Evolutionary conservation across 2,329 filamentous ascomycete species (phyloP).

Genomic region (Nakataea oryzae): DNA sequence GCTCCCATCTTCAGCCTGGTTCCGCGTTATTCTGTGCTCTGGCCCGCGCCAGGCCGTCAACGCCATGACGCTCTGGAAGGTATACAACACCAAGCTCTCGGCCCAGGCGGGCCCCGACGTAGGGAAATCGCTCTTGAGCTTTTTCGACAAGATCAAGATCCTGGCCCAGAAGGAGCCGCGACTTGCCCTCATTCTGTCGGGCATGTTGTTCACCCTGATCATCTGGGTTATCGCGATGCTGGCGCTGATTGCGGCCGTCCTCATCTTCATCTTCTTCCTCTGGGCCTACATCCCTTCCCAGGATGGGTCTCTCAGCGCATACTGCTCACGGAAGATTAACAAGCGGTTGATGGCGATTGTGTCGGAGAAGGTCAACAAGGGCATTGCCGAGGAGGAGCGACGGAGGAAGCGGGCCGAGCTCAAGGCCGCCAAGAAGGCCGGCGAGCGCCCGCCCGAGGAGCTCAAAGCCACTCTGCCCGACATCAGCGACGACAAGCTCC

Average conservation of each 20-base stretch:
- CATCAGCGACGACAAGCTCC: slow-evolving; percentile 39
- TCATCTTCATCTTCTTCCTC: slow-evolving; percentile 81
- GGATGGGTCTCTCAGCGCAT: slow-evolving; percentile 72
- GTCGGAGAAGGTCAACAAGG: slow-evolving; percentile 76
- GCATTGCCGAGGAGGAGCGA: slow-evolving; percentile 66
- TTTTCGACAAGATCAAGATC: slow-evolving; percentile 71
- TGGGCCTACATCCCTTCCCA: slow-evolving; percentile 81
- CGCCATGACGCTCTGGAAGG: slow-evolving; percentile 75
- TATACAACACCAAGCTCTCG: slow-evolving; percentile 67
- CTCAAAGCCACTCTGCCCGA: slow-evolving; percentile 58
- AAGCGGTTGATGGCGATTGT: slow-evolving; percentile 77
- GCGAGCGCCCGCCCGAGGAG: slow-evolving; percentile 37
- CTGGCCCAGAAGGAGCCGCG: slow-evolving; percentile 65
- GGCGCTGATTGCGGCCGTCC: slow-evolving; percentile 59
- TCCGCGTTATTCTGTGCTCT: slow-evolving; percentile 82
- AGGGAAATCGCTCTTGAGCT: slow-evolving; percentile 56
- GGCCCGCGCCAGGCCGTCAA: slow-evolving; percentile 90
- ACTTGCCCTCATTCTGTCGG: slow-evolving; percentile 73
- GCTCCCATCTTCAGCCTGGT: slow-evolving; percentile 50
- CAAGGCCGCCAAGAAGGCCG: slow-evolving; percentile 41
- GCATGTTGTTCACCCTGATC: slow-evolving; percentile 86
- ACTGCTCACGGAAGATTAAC: slow-evolving; percentile 89
- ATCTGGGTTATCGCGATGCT: slow-evolving; percentile 81
- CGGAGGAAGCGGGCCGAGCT: slow-evolving; percentile 41
- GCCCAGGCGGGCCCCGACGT: slow-evolving; percentile 40